A percentile compares a stretch with the other conserved stretches of the same genome.
Evolutionary conservation across 208 protist species (phyloP).

Genomic region (Trypanosoma theileri): DNA sequence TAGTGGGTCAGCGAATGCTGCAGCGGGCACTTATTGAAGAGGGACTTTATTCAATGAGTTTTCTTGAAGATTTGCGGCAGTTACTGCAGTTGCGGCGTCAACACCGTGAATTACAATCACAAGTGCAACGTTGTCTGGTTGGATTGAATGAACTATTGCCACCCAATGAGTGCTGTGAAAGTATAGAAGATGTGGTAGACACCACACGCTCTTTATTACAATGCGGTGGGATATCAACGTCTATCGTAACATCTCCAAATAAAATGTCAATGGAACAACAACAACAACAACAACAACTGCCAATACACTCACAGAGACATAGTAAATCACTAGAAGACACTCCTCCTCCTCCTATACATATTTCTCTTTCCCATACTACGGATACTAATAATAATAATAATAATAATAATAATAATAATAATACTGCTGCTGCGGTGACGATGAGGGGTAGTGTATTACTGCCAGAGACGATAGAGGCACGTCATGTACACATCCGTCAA

Average conservation of each 20-base stretch:
- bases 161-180: constrained; percentile 4
- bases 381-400: no score
- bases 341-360: no score
- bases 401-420: no score
- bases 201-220: not conserved
- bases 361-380: no score
- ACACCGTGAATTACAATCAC: constrained; percentile 15
- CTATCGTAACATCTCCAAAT: not conserved
- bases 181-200: constrained; percentile 23
- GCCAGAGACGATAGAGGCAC: not conserved
- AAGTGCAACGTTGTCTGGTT: constrained; percentile 15
- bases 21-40: constrained; percentile 4
- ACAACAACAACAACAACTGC: not conserved
- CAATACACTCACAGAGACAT: no score
- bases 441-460: constrained; percentile 4
- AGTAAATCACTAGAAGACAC: no score
- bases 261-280: constrained; percentile 4
- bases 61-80: constrained; percentile 23
- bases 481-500: constrained; percentile 14
- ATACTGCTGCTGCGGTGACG: not conserved
- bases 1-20: not conserved
- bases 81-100: constrained; percentile 18
- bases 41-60: constrained; percentile 11
- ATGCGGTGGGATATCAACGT: not conserved
- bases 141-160: constrained; percentile 5